Evolutionary conservation across 2,329 filamentous ascomycete species (phyloP), one percentile per base, ranked within the genome.

Genomic region (Aspergillus fumigatus): DNA sequence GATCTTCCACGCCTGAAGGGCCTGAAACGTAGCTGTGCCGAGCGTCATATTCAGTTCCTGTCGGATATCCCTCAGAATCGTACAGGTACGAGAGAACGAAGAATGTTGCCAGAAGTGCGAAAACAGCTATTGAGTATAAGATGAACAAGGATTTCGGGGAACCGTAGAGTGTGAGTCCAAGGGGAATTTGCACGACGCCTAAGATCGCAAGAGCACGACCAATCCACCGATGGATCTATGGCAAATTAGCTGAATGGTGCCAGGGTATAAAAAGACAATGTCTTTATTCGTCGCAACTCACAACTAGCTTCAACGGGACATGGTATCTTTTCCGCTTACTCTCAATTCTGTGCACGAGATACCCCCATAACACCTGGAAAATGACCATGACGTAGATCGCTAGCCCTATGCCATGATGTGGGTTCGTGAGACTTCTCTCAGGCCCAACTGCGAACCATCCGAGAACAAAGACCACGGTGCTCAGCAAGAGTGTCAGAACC

Each of bases 111-210:
- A 97, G 64, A 35, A 97, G 77, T 19, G 89, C 80, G 27, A 85
- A 84, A 71, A 88, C 88, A 80, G 88, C 93, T 0, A 97, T 61
- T 0, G 92, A 83, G 68, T 89, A 99, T 3, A 97, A 79, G 52
- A 99, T 86, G 71, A 97, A 99, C 3, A 92, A 81, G 40, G 83
- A 84, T 67, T 88, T 85, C 4, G 94, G 93, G 29, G 92, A 96
- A 5, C 94, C 94, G 67, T 97, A 99, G 1, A 99, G 80, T 0
- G 92, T 92, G 49, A 99, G 80, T 0, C 94, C 94, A 0, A 99
- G 80, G 0, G 94, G 89, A 10, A 99, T 85, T 70, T 99, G 94
- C 3, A 87, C 83, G 62, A 97, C 86, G 0, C 90, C 94, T 3
- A 99, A 79, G 19, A 97, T 75, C 2, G 89, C 88, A 65, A 93